Evolutionary conservation across 257 asterid species (phyloP), one percentile per base, ranked within the genome.

Genomic region (Solanum microdontum): DNA sequence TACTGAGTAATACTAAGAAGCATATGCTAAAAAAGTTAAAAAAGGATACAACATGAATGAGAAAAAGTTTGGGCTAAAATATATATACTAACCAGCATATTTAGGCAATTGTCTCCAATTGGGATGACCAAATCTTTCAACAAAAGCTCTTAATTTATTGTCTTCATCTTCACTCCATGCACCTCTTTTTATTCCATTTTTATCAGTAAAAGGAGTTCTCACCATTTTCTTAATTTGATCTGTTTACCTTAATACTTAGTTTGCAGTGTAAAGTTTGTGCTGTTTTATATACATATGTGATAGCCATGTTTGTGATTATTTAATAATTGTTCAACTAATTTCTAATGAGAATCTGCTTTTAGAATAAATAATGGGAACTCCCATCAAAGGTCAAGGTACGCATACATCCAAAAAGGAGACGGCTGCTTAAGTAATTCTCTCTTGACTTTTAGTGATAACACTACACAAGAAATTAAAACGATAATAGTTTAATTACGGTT

Each of bases 101-200:
- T 62, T 82, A 62, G 87, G 94, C 55, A 92, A 62, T 88, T 90
- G 36, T 0, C 90, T 60, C 93, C 93, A 92, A 60, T 91, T 92
- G 58, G 77, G 26, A 79, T 89, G 92, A 40, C 93, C 93, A 48
- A 40, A 58, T 58, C 66, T 80, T 7, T 21, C 23, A 43, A 92
- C 66, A 90, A 48, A 89, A 86, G 83, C 90, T 64, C 88, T 87
- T 37, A 92, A 70, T 79, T 88, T 92, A 37, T 88, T 30, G 36
- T 92, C 94, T 55, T 92, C 93, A 32, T 91, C 92, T 72, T 91
- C 89, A 86, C 84, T 88, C 94, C 94, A 92, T n/a, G 86, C 90
- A 21, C 94, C 94, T 84, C 84, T 92, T 58, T 88, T 90, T 60
- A 91, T 62, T 84, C 93, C 94, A 87, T 90, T 48, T 8, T 23